Base-by-base conservation (phyloP, 768 basidiomycete species). In the Cystobasidium ongulense region DNA sequence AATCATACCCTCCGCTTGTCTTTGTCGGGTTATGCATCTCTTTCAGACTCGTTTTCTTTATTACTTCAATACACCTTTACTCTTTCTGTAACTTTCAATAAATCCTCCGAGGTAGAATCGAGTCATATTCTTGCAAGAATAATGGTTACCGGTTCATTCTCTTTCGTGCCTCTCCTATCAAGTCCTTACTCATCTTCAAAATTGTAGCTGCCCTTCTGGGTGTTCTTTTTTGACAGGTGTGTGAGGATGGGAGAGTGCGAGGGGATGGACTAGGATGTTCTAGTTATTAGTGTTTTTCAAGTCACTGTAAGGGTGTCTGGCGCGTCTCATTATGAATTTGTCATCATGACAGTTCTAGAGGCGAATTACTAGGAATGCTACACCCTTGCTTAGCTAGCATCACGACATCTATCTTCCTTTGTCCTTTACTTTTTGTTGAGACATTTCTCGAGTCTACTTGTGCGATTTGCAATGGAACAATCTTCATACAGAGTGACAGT, bases 81-180 rank as follows among this genome's bases (percentile, higher is more conserved):
- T 7, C 8, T 5, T 21, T 23, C 29, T 17, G 31, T 36, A 64
- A 10, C 36, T 64, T 29, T 39, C 36, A 31, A 52, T 35, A 27
- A 29, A 27, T 64, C 65, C 36, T 50, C 68, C 54, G 43, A 43
- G 68, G 36, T 52, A 57, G 68, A 53, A 71, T 71, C 68, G 68
- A 71, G 68, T 71, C 68, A 71, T 71, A 71, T 43, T 59, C 68
- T 43, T 71, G 68, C 68, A 29, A 71, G 15, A 71, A 11, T 39
- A 64, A 39, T 25, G 57, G 57, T 35, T 15, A 27, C 25, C 29
- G 57, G 57, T 29, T 13, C 33, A 35, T 27, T 27, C 29, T 59
- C 29, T 59, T 59, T n/a, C n/a, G n/a, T n/a, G n/a, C n/a, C n/a
- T n/a, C n/a, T n/a, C n/a, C n/a, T n/a, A n/a, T n/a, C n/a, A n/a